Base-by-base conservation (phyloP, 495 filamentous ascomycete genomes). In the Podospora didyma region DNA sequence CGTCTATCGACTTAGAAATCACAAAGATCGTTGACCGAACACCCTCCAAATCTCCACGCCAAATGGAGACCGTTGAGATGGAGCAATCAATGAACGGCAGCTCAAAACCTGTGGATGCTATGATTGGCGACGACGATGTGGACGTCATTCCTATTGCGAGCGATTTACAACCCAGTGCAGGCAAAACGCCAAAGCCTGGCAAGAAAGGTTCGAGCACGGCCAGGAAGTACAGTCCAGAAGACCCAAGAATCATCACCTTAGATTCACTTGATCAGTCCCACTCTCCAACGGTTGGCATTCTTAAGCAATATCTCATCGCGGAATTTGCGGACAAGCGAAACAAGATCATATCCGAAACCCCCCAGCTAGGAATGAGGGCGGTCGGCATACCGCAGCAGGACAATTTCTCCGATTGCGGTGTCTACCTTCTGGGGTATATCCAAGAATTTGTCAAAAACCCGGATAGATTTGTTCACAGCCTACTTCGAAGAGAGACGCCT, bases 361-460 rank as follows among this genome's bases (percentile, higher is more conserved):
- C 71, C 2, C 54, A 85, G 19, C 72, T 86, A 60, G 87, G 87
- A 22, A 84, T 88, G 70, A 89, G 79, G 55, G 89, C 84, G 21
- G 82, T 79, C 45, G 71, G 73, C 26, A 86, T 95, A 19, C 94
- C 95, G 1, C 65, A 82, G 50, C 94, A 98, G 69, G 73, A 82
- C 14, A 98, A 97, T 60, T 88, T 75, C 64, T 92, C 82, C 42
- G 94, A 98, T 68, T 98, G 94, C 66, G 94, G 94, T 2, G 68
- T 96, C 1, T 97, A 85, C 67, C 72, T 97, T 9, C 71, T 97
- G 10, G 87, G 83, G 3, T 98, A 97, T 59, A 68, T 94, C 23
- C 82, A 89, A 60, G 84, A 86, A 59, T 97, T 98, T 55, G 78
- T 92, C 2, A 70, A 81, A 49, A 63, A 86, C 50, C 91, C 90